Base-by-base conservation (phyloP, 306 rosid species). In the Quillaja saponaria region DNA sequence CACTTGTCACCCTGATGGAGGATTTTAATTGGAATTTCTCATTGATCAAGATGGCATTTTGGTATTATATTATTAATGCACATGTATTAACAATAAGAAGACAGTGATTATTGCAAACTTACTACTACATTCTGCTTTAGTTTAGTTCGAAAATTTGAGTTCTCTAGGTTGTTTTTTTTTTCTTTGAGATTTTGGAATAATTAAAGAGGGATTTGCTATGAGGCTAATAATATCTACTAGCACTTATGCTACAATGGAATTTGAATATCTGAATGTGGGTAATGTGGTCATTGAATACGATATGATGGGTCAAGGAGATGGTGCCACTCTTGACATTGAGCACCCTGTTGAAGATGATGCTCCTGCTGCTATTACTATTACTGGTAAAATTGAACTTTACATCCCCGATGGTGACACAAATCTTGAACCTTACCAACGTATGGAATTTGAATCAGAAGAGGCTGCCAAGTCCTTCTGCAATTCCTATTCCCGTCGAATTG, bases 381-480 rank as follows among this genome's bases (percentile, higher is more conserved):
- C 20, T 58, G 57, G 40, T 8, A 14, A n/a, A 39, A 34, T 3
- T 42, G 62, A 64, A 4, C 53, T 72, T 60, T 41, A 42, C 47
- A 71, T 71, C 21, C 59, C 63, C 51, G 74, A 67, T 45, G 79
- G 56, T 46, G 84, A 78, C 53, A 64, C 58, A 9, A 44, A 50
- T 53, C 71, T 75, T 5, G 80, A 82, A 65, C 87, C 84, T 17
- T 75, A 33, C 52, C 72, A 60, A 38, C 84, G 81, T 10, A 75
- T 82, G 84, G 77, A 75, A 5, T 82, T 82, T 50, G 81, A 82
- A 63, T 82, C 84, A 2, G 84, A 82, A 71, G 87, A 82, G 75
- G 87, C 81, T 61, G 67, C 81, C 25, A 82, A 82, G 81, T 77
- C 84, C 42, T 75, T 75, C 52, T 75, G 63, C 67, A 82, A 78